A percentile compares a stretch with the other conserved stretches of the same genome.
phyloP scores from a whole-genome alignment of 108 stramenopile genomes.

The Nitzschia sp. region DNA sequence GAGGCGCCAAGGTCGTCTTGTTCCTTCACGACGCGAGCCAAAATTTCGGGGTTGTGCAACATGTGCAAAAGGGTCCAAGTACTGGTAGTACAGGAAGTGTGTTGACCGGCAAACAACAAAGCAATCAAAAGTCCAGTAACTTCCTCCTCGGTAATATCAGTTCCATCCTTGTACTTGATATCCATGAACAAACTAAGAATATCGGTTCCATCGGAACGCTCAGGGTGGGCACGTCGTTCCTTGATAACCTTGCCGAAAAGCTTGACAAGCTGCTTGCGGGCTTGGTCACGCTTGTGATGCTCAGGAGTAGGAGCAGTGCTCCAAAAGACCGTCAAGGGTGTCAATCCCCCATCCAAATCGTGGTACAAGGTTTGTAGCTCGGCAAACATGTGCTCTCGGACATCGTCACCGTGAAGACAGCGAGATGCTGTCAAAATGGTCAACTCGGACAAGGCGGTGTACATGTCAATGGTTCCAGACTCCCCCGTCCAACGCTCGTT shows the following conservation, averaged over 20 bases:
- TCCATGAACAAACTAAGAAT: constrained; percentile 97
- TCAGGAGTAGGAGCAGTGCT: constrained; percentile 90
- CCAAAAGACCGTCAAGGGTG: constrained; percentile 96
- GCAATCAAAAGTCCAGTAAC: constrained; percentile 97
- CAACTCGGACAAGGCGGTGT: constrained; percentile 86
- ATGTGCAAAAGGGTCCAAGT: constrained; percentile 95
- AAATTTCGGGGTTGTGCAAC: constrained; percentile 74
- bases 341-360: constrained; percentile 97
- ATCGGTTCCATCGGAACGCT: constrained; percentile 86
- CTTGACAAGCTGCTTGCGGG: constrained; percentile 89
- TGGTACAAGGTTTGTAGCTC: constrained; percentile 93
- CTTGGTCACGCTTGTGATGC: constrained; percentile 80
- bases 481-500: constrained; percentile 62
- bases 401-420: constrained; percentile 97
- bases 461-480: constrained; percentile 84
- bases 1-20: constrained; percentile 42
- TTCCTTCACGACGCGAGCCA: constrained; percentile 83
- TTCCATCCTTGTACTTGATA: constrained; percentile 97
- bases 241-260: constrained; percentile 92
- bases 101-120: constrained; percentile 98
- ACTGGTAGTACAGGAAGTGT: constrained; percentile 95
- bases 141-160: constrained; percentile 86
- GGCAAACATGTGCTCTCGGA: constrained; percentile 93
- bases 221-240: constrained; percentile 78
- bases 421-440: constrained; percentile 96